These are phyloP conservation scores for Craspedostauros australis DNA, from an alignment of 108 stramenopile species.

Conservation along the genomic window DNA sequence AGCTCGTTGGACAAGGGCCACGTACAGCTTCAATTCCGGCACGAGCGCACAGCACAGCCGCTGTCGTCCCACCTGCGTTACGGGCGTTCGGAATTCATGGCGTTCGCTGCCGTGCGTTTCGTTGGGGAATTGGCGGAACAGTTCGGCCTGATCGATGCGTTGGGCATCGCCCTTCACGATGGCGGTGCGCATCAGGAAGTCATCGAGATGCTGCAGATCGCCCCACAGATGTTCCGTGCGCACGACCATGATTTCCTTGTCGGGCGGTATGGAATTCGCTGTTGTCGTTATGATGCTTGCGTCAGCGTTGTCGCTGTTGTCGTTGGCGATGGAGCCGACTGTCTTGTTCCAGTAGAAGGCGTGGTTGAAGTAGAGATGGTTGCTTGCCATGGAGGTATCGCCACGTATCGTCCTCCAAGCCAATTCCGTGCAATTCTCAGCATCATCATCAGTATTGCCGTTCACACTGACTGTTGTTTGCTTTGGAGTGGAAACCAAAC, in stretches of 20 bases:
- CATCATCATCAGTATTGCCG: background rate
- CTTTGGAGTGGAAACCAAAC: background rate
- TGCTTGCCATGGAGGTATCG: background rate
- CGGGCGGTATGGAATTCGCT: background rate
- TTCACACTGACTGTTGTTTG: background rate
- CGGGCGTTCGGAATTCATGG: background rate
- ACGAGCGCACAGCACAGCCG: slow-evolving; percentile 9
- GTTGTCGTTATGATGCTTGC: background rate
- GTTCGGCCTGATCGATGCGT: background rate
- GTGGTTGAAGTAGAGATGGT: slow-evolving; percentile 16
- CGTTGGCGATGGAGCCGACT: no score
- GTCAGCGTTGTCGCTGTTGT: background rate
- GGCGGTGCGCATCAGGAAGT: background rate
- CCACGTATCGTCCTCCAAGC: slow-evolving; percentile 13
- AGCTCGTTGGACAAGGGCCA: background rate
- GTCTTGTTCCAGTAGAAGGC: slow-evolving; percentile 13
- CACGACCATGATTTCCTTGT: slow-evolving; percentile 31
- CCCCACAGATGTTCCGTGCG: slow-evolving; percentile 32
- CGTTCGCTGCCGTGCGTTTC: slow-evolving; percentile 21
- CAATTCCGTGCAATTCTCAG: background rate
- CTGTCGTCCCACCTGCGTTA: background rate
- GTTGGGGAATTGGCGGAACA: background rate
- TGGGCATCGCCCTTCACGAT: background rate
- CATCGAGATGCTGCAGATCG: slow-evolving; percentile 10
- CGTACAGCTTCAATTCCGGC: slow-evolving; percentile 12